Evolutionary conservation across 2,329 filamentous ascomycete genomes (phyloP).

Genomic region (Ophiostoma fasciatum): DNA sequence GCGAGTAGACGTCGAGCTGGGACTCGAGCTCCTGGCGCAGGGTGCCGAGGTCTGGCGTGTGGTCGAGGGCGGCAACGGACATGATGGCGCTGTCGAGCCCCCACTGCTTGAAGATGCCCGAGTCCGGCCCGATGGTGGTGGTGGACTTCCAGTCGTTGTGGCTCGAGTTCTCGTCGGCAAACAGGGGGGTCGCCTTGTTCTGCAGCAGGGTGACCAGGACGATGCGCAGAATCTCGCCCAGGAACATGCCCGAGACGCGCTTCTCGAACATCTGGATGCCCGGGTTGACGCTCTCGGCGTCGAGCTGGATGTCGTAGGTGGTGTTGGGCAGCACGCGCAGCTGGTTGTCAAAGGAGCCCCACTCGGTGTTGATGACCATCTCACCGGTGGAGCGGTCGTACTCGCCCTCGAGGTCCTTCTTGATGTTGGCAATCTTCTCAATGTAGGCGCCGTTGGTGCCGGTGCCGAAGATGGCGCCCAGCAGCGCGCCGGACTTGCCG

Average conservation of each 20-base stretch:
- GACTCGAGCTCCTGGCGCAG: conserved; percentile 68
- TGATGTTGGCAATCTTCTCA: conserved; percentile 76
- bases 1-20: conserved; percentile 58
- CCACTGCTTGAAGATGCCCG: conserved; percentile 64
- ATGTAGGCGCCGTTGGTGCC: conserved; percentile 96
- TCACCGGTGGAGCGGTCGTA: conserved; percentile 72
- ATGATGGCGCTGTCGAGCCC: conserved; percentile 84
- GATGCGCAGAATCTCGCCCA: conserved; percentile 81
- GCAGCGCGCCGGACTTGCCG: conserved; percentile 67
- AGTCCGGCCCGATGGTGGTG: conserved; percentile 50
- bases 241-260: conserved; percentile 93
- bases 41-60: conserved; percentile 52
- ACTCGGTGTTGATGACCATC: conserved; percentile 98
- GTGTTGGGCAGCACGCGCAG: conserved; percentile 80
- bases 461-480: conserved; percentile 96
- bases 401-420: conserved; percentile 55
- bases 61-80: conserved; percentile 73
- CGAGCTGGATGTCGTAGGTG: conserved; percentile 64
- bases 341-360: conserved; percentile 95
- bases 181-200: conserved; percentile 51
- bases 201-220: conserved; percentile 59
- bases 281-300: conserved; percentile 71
- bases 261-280: conserved; percentile 99
- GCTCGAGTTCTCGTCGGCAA: conserved; percentile 60
- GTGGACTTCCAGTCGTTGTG: conserved; percentile 56